These are phyloP conservation scores for Truncatella angustata DNA, from an alignment of 2,329 filamentous ascomycete genomes.

Conservation along the genomic window DNA sequence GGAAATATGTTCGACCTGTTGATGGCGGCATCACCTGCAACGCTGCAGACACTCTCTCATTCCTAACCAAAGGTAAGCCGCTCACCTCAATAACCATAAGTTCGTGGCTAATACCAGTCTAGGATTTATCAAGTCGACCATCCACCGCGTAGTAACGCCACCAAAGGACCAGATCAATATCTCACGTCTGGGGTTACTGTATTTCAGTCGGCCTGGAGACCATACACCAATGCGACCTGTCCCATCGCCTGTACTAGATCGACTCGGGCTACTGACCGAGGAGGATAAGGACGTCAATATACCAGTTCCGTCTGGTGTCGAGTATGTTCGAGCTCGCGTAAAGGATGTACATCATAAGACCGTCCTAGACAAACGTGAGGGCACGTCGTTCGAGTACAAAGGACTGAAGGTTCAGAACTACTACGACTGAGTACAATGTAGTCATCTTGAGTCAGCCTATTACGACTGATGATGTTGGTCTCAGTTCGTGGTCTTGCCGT, in stretches of 20 bases:
- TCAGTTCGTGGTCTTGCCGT: too few relatives aligned
- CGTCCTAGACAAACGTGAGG: constrained; percentile 40
- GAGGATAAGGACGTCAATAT: constrained; percentile 35
- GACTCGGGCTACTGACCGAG: constrained; percentile 35
- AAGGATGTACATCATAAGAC: constrained; percentile 45
- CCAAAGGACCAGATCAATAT: constrained; percentile 23
- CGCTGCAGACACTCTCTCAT: constrained; percentile 43
- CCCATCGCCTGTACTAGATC: constrained; percentile 33
- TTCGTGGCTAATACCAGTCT: not conserved
- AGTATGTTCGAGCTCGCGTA: constrained; percentile 44
- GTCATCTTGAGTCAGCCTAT: too few relatives aligned
- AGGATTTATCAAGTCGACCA: constrained; percentile 26
- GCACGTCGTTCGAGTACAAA: constrained; percentile 42
- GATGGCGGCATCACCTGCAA: constrained; percentile 42
- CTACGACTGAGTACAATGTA: constrained; percentile 15
- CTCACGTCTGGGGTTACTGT: constrained; percentile 22
- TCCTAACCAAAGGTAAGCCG: constrained; percentile 31
- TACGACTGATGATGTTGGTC: too few relatives aligned
- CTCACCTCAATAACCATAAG: constrained; percentile 35
- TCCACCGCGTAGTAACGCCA: constrained; percentile 25
- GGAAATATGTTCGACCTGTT: constrained; percentile 27
- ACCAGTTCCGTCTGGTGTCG: constrained; percentile 37
- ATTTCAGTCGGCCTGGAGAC: constrained; percentile 26
- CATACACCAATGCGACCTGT: constrained; percentile 29
- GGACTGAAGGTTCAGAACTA: constrained; percentile 22